Percentiles rank a stretch among this genome's conserved stretches.
Evolutionary conservation across 768 basidiomycete genomes (phyloP).

Genomic region (Multifurca ochricompacta): DNA sequence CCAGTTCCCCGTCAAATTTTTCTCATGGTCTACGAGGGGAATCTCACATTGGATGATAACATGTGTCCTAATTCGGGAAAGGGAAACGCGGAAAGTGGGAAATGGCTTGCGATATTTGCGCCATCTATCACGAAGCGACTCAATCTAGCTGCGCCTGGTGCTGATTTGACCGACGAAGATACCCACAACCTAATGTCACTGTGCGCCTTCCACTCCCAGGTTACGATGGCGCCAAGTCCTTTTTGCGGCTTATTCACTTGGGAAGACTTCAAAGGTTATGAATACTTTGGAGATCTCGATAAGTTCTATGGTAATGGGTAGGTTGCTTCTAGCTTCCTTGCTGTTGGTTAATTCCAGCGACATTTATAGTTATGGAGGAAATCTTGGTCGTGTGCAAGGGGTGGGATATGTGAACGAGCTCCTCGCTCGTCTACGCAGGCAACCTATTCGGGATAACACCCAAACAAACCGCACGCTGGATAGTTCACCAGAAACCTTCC

Average conservation of each 20-base stretch:
- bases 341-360: neutral
- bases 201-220: slow-evolving; percentile 75
- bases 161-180: slow-evolving; percentile 48
- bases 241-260: slow-evolving; percentile 68
- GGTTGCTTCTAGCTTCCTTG: slow-evolving; percentile 19
- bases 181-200: slow-evolving; percentile 55
- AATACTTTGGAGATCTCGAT: slow-evolving; percentile 63
- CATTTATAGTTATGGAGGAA: slow-evolving; percentile 49
- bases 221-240: slow-evolving; percentile 41
- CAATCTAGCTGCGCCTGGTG: slow-evolving; percentile 54
- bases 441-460: slow-evolving; percentile 57
- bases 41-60: slow-evolving; percentile 60
- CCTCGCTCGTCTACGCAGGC: slow-evolving; percentile 65
- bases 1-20: neutral
- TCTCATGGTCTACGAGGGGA: slow-evolving; percentile 25
- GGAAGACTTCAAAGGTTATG: slow-evolving; percentile 58
- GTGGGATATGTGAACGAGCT: slow-evolving; percentile 87
- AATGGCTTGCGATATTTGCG: slow-evolving; percentile 53
- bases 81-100: slow-evolving; percentile 35
- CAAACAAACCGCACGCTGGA: slow-evolving; percentile 74
- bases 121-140: slow-evolving; percentile 50
- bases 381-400: slow-evolving; percentile 68
- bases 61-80: slow-evolving; percentile 54
- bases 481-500: slow-evolving; percentile 56
- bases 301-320: slow-evolving; percentile 77